Percentiles rank a stretch among this genome's conserved stretches.
Evolutionary conservation across 306 rosid species (phyloP).

Genomic region (Prunus armeniaca): DNA sequence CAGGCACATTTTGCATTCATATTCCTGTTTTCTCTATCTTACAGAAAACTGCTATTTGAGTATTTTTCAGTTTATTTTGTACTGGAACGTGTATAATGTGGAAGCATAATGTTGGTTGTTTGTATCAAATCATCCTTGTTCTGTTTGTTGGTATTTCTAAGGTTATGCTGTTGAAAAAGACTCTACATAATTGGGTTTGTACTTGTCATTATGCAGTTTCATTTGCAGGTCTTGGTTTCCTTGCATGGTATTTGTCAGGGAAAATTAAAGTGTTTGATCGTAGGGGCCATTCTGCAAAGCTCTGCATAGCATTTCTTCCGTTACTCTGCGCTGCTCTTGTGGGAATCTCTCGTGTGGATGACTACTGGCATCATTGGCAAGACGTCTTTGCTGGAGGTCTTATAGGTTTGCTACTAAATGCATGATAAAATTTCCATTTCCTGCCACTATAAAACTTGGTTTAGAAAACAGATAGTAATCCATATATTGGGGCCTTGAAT

Average conservation of each 20-base stretch:
- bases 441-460: not conserved
- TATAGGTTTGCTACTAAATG: conserved; percentile 30
- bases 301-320: conserved; percentile 45
- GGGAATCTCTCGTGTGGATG: conserved; percentile 48
- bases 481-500: not conserved
- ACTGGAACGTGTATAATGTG: too few relatives aligned
- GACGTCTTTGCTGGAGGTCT: conserved; percentile 50
- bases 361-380: conserved; percentile 66
- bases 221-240: conserved; percentile 58
- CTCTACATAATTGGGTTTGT: conserved; percentile 11
- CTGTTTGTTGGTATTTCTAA: not conserved
- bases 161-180: not conserved
- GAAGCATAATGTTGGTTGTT: too few relatives aligned
- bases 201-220: conserved; percentile 40
- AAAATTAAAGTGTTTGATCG: conserved; percentile 51
- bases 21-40: too few relatives aligned
- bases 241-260: conserved; percentile 53
- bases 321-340: conserved; percentile 44
- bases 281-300: conserved; percentile 42
- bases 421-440: not conserved
- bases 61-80: too few relatives aligned
- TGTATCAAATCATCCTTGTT: not conserved
- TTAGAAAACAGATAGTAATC: not conserved
- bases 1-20: too few relatives aligned
- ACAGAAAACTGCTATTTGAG: too few relatives aligned